phyloP scores from a whole-genome alignment of 2,329 filamentous ascomycete species.

The Monilinia aucupariae region DNA sequence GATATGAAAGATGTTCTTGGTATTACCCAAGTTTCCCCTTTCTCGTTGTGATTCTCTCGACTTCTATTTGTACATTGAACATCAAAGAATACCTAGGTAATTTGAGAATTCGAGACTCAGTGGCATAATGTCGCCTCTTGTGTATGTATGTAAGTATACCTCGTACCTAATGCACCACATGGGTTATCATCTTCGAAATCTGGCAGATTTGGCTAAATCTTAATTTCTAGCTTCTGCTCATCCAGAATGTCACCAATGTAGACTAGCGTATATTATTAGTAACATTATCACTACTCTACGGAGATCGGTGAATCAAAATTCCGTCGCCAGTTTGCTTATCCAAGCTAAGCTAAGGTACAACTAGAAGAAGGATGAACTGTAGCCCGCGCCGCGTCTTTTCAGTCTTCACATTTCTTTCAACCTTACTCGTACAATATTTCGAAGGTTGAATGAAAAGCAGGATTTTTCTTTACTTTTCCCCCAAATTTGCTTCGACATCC shows the following conservation, averaged over 20 bases:
- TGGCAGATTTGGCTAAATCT: slow-evolving; percentile 1
- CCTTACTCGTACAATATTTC: background rate
- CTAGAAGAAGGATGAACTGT: background rate
- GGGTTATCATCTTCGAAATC: background rate
- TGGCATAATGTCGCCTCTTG: slow-evolving; percentile 9
- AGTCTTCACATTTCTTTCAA: background rate
- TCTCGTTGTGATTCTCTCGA: slow-evolving; percentile 5
- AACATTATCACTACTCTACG: background rate
- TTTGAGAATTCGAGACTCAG: background rate
- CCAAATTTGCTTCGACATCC: background rate
- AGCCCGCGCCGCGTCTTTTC: slow-evolving; percentile 4
- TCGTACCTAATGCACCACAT: background rate
- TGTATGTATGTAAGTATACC: slow-evolving; percentile 4
- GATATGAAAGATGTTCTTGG: slow-evolving; percentile 14
- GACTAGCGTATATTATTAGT: background rate
- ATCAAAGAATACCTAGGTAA: background rate
- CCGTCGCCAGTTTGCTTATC: slow-evolving; percentile 1
- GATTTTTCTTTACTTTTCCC: background rate
- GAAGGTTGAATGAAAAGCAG: background rate
- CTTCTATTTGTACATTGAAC: slow-evolving; percentile 6
- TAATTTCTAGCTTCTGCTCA: slow-evolving; percentile 8
- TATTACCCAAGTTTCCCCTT: slow-evolving; percentile 1
- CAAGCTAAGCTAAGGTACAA: background rate
- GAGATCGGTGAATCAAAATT: slow-evolving; percentile 1
- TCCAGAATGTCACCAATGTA: background rate